Conservation (phyloP, 768 basidiomycete species). For the Podaxis rugospora region DNA sequence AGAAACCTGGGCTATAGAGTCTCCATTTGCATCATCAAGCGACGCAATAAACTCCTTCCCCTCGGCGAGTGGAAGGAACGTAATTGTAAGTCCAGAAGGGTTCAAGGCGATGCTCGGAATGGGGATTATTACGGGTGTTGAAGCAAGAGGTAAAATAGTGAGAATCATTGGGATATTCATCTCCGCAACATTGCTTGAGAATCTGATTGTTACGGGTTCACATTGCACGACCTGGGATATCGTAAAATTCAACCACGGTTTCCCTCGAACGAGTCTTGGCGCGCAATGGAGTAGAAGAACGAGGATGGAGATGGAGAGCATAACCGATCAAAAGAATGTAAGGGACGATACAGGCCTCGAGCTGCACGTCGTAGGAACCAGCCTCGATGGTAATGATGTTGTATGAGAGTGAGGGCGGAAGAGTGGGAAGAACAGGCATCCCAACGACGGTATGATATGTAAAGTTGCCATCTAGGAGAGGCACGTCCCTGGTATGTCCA, state of each 20-base stretch:
- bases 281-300: conserved; percentile 26
- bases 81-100: conserved; percentile 37
- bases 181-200: conserved; percentile 34
- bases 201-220: conserved; percentile 41
- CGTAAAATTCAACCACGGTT: conserved; percentile 28
- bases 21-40: conserved; percentile 42
- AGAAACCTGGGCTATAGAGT: conserved; percentile 37
- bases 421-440: conserved; percentile 6
- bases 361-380: conserved; percentile 27
- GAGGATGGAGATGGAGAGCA: conserved; percentile 25
- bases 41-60: conserved; percentile 51
- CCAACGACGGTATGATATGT: conserved; percentile 6
- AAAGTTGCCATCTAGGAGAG: neutral
- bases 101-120: conserved; percentile 34
- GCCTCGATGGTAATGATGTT: conserved; percentile 19
- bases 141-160: conserved; percentile 50
- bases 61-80: conserved; percentile 47
- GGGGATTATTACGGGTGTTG: conserved; percentile 43
- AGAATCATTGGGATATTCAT: conserved; percentile 37
- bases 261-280: neutral
- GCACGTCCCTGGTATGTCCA: conserved; percentile 1
- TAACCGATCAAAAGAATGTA: conserved; percentile 20
- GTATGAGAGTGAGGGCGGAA: conserved; percentile 18
- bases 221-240: conserved; percentile 43
- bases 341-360: conserved; percentile 19